Percentiles rank a stretch among this genome's conserved stretches.
phyloP scores from a whole-genome alignment of 345 rosid genomes.

The Melaleuca quinquenervia region DNA sequence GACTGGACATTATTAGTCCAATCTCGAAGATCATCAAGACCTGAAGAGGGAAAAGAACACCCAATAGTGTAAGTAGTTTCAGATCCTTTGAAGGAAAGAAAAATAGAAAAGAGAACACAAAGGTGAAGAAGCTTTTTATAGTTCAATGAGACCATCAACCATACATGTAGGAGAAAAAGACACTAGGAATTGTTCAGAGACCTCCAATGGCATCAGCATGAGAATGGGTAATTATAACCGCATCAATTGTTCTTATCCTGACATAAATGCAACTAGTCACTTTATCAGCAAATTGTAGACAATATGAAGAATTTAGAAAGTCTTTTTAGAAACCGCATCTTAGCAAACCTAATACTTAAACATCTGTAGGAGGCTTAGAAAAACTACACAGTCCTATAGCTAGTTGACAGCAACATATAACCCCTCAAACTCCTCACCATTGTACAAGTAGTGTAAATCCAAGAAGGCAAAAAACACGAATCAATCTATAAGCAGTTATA shows the following conservation, averaged over 20 bases:
- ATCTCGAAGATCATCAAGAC: constrained; percentile 95
- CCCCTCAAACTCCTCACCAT: not conserved
- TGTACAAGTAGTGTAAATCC: not conserved
- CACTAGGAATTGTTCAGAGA: constrained; percentile 42
- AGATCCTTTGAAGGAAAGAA: not conserved
- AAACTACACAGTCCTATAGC: not conserved
- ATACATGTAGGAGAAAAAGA: not conserved
- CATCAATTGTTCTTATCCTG: constrained; percentile 98
- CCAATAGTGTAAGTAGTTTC: not conserved
- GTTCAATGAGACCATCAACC: not conserved
- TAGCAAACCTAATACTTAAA: not conserved
- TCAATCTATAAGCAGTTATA: not conserved
- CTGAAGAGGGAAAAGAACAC: constrained; percentile 20
- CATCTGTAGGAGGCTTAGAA: not conserved
- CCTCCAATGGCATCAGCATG: constrained; percentile 99
- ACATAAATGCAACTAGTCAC: constrained; percentile 48
- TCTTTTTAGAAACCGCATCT: not conserved
- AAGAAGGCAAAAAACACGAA: not conserved
- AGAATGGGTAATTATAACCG: constrained; percentile 95
- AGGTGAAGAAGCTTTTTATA: not conserved
- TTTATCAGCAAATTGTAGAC: constrained; percentile 8
- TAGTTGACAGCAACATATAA: not conserved
- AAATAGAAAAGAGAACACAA: not conserved
- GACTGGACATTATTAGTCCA: constrained; percentile 95
- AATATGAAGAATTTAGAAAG: not conserved